These are phyloP conservation scores for Ogataea ganodermae DNA, from an alignment of 805 yeast species.

Conservation along the genomic window DNA sequence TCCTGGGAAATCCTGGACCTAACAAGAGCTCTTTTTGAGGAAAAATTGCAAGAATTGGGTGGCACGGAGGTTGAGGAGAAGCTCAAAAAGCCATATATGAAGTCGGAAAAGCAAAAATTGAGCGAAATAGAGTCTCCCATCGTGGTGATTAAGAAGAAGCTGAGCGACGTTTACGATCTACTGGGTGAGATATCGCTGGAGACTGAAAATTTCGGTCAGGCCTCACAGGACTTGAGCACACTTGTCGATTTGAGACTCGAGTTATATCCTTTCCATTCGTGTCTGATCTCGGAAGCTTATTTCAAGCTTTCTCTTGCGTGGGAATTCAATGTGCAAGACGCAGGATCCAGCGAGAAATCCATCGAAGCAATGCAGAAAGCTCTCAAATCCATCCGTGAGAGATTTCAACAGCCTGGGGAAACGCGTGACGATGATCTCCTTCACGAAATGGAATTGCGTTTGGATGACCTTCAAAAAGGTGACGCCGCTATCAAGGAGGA, in stretches of 20 bases:
- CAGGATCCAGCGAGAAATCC: slow-evolving; percentile 56
- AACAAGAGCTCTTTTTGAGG: slow-evolving; percentile 66
- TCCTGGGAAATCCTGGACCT: slow-evolving; percentile 89
- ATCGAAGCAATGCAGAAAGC: slow-evolving; percentile 42
- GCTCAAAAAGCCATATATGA: slow-evolving; percentile 20
- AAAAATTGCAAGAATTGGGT: slow-evolving; percentile 36
- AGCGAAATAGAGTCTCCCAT: slow-evolving; percentile 32
- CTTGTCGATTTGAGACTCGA: slow-evolving; percentile 56
- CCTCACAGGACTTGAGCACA: slow-evolving; percentile 65
- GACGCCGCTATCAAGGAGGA: slow-evolving; percentile 52
- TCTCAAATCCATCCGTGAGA: slow-evolving; percentile 46
- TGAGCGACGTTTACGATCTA: slow-evolving; percentile 75
- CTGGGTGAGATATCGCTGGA: slow-evolving; percentile 91
- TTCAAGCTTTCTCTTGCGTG: slow-evolving; percentile 78
- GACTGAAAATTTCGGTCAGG: slow-evolving; percentile 81
- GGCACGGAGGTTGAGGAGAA: slow-evolving; percentile 6
- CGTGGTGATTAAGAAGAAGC: slow-evolving; percentile 46
- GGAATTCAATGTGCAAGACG: slow-evolving; percentile 64
- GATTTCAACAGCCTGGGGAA: slow-evolving; percentile 40
- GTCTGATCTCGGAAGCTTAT: slow-evolving; percentile 73
- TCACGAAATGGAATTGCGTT: slow-evolving; percentile 56
- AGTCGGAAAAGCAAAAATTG: slow-evolving; percentile 23
- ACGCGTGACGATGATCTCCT: slow-evolving; percentile 49
- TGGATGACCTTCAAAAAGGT: slow-evolving; percentile 54
- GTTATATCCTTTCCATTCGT: slow-evolving; percentile 52